Evolutionary conservation across 768 basidiomycete species (phyloP).

Genomic region (Kwoniella europaea): DNA sequence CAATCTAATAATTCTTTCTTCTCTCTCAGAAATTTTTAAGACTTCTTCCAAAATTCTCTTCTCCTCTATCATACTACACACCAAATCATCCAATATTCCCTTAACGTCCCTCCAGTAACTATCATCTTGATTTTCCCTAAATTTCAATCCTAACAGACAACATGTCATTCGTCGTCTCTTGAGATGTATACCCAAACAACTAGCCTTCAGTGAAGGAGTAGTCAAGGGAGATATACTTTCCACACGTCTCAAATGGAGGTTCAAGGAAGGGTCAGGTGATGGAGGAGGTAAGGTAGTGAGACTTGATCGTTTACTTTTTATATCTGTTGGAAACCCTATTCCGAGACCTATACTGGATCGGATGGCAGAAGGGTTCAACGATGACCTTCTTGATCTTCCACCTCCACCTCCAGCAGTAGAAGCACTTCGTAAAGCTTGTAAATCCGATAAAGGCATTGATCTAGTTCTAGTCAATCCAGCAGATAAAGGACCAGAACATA

Average conservation of each 20-base stretch:
- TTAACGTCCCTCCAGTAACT: slow-evolving; percentile 37
- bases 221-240: slow-evolving; percentile 44
- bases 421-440: slow-evolving; percentile 34
- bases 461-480: slow-evolving; percentile 28
- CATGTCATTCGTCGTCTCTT: slow-evolving; percentile 50
- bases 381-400: slow-evolving; percentile 22
- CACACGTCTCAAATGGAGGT: slow-evolving; percentile 1
- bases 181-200: slow-evolving; percentile 48
- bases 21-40: slow-evolving; percentile 3
- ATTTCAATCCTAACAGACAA: slow-evolving; percentile 51
- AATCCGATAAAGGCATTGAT: slow-evolving; percentile 36
- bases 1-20: not conserved
- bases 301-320: slow-evolving; percentile 7
- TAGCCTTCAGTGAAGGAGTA: slow-evolving; percentile 44
- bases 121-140: slow-evolving; percentile 10
- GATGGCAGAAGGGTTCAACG: slow-evolving; percentile 5
- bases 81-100: slow-evolving; percentile 27
- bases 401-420: slow-evolving; percentile 29
- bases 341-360: slow-evolving; percentile 1
- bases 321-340: not conserved
- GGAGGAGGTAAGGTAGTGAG: not conserved
- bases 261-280: not conserved
- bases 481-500: no score
- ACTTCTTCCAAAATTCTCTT: slow-evolving; percentile 15
- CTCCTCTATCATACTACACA: slow-evolving; percentile 11